phyloP scores from a whole-genome alignment of 2,329 filamentous ascomycete genomes.

The Fusarium tjaetaba region DNA sequence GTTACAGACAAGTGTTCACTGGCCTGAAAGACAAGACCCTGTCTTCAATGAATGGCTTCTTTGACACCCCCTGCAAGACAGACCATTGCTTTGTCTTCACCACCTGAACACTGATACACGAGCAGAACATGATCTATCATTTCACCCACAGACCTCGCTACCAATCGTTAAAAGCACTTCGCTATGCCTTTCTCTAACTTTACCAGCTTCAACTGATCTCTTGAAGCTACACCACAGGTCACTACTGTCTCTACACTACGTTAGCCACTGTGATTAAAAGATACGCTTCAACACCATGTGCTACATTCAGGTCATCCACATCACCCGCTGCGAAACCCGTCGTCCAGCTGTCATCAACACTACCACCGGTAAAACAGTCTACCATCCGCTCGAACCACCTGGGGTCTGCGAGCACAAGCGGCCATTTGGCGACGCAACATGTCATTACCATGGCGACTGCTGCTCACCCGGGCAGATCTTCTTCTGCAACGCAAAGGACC shows the following conservation, averaged over 20 bases:
- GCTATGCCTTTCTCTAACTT: background rate
- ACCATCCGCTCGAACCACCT: slow-evolving; percentile 25
- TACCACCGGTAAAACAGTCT: background rate
- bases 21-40: background rate
- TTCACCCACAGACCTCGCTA: background rate
- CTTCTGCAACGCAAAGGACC: background rate
- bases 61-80: background rate
- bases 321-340: slow-evolving; percentile 27
- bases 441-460: slow-evolving; percentile 14
- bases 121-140: background rate
- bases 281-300: slow-evolving; percentile 10
- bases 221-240: background rate
- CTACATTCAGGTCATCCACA: slow-evolving; percentile 11
- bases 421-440: background rate
- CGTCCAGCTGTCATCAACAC: slow-evolving; percentile 17
- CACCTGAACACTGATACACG: background rate
- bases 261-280: background rate
- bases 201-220: background rate
- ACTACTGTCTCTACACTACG: background rate
- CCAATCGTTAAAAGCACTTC: slow-evolving; percentile 1
- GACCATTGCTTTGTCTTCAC: slow-evolving; percentile 1
- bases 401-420: background rate
- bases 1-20: background rate
- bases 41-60: background rate
- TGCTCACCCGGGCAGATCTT: background rate